phyloP scores from a whole-genome alignment of 257 asterid genomes.

The Ehretia macrophylla region DNA sequence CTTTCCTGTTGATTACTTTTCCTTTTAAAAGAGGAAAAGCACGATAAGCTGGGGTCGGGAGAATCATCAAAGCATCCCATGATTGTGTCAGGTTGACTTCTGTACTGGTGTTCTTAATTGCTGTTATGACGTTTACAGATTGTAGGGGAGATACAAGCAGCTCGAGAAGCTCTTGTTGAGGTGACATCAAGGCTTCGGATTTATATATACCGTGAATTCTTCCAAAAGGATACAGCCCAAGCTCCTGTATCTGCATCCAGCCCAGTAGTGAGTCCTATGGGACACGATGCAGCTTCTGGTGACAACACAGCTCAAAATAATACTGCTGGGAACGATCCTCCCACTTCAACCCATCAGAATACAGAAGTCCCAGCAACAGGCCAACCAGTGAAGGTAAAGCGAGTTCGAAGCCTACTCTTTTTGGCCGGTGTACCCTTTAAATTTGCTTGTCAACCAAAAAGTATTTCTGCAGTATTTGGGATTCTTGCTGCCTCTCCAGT shows the following conservation, averaged over 20 bases:
- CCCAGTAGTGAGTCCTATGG: conserved; percentile 17
- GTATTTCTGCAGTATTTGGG: too few relatives aligned
- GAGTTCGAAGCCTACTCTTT: neutral
- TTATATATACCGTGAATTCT: conserved; percentile 24
- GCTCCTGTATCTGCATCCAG: conserved; percentile 23
- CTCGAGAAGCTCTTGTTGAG: conserved; percentile 43
- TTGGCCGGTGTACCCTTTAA: too few relatives aligned
- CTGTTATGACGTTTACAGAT: conserved; percentile 36
- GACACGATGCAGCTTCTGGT: conserved; percentile 19
- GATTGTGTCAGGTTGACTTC: too few relatives aligned
- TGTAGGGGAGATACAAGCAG: conserved; percentile 49
- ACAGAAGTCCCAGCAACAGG: conserved; percentile 7
- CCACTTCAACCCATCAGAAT: conserved; percentile 17
- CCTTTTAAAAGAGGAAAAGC: too few relatives aligned
- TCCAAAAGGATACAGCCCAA: conserved; percentile 18
- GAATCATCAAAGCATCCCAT: too few relatives aligned
- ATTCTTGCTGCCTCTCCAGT: too few relatives aligned
- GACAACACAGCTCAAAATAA: conserved; percentile 22
- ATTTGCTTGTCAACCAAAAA: too few relatives aligned
- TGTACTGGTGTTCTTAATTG: too few relatives aligned
- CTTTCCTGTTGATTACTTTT: too few relatives aligned
- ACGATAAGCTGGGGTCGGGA: too few relatives aligned
- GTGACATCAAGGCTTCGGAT: conserved; percentile 36
- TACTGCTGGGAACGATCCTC: conserved; percentile 17
- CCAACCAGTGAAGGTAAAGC: conserved; percentile 26